Evolutionary conservation across 306 rosid species (phyloP).

Genomic region (Erythrophleum fordii): DNA sequence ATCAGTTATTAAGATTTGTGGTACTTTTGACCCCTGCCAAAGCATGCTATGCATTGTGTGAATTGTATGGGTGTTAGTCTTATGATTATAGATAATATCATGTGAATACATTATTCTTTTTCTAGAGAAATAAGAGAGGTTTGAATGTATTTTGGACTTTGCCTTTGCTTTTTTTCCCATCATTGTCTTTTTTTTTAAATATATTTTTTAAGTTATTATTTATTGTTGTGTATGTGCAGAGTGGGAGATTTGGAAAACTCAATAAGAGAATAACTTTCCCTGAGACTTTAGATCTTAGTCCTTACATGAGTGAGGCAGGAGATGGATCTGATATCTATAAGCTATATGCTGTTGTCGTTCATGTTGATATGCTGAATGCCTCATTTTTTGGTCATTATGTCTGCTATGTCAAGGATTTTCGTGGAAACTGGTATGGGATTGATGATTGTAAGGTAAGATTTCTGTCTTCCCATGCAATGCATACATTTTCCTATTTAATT

Average conservation of each 20-base stretch:
- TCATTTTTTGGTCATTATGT: constrained; percentile 96
- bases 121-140: constrained; percentile 10
- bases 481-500: constrained; percentile 21
- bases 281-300: constrained; percentile 78
- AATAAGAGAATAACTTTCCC: constrained; percentile 95
- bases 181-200: background rate
- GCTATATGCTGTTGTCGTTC: constrained; percentile 93
- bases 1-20: background rate
- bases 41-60: constrained; percentile 13
- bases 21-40: constrained; percentile 7
- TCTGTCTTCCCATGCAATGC: constrained; percentile 19
- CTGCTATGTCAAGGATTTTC: constrained; percentile 86
- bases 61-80: background rate
- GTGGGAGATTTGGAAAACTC: constrained; percentile 95
- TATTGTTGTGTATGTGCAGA: constrained; percentile 52
- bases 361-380: constrained; percentile 95
- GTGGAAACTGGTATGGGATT: constrained; percentile 79
- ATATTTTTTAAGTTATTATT: background rate
- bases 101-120: background rate
- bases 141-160: background rate
- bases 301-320: constrained; percentile 86
- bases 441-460: constrained; percentile 83
- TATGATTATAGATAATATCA: background rate
- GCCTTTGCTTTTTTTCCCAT: background rate
- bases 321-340: constrained; percentile 72